These are phyloP conservation scores for Raphanus raphanistrum DNA, from an alignment of 345 rosid genomes.

Conservation along the genomic window DNA sequence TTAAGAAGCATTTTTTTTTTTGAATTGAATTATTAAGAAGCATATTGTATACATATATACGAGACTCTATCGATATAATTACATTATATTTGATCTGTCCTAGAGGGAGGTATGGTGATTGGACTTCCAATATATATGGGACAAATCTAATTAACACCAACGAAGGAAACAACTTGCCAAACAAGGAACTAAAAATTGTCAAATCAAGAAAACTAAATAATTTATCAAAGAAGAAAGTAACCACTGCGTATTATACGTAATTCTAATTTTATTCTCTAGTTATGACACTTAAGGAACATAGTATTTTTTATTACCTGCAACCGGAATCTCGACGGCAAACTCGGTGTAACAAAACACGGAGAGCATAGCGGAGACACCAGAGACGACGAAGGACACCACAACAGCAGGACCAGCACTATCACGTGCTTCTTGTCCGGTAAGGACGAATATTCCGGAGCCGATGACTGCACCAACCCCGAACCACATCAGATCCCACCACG, in stretches of 20 bases:
- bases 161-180: too few species aligned
- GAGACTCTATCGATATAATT: neutral
- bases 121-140: too few species aligned
- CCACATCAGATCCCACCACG: conserved; percentile 98
- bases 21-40: neutral
- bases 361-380: conserved; percentile 89
- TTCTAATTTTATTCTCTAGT: neutral
- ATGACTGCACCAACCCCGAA: conserved; percentile 90
- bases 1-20: neutral
- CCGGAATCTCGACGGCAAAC: conserved; percentile 94
- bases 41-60: neutral
- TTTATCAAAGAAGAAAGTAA: neutral
- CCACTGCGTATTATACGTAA: neutral
- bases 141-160: too few species aligned
- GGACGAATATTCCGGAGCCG: conserved; percentile 89
- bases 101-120: neutral
- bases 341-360: conserved; percentile 96
- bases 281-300: conserved; percentile 1
- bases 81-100: neutral
- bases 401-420: conserved; percentile 74
- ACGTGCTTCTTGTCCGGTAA: conserved; percentile 70
- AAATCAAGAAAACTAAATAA: neutral
- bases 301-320: conserved; percentile 53
- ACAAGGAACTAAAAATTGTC: too few species aligned
- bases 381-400: conserved; percentile 74